Evolutionary conservation across 2,329 filamentous ascomycete species (phyloP).

Genomic region (Fusarium annulatum): DNA sequence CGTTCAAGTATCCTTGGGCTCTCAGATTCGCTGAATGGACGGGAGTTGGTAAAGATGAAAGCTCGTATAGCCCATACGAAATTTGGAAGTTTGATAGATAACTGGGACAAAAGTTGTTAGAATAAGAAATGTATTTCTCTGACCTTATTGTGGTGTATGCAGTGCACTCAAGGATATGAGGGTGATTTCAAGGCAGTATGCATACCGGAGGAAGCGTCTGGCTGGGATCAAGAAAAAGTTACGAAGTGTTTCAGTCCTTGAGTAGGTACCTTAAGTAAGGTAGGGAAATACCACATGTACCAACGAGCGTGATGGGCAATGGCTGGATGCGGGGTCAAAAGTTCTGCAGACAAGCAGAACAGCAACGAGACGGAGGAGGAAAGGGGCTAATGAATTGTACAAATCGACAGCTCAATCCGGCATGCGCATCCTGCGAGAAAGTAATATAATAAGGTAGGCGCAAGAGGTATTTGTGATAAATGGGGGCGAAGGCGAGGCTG

Average conservation of each 20-base stretch:
- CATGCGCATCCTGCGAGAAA: not conserved
- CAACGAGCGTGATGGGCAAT: conserved; percentile 22
- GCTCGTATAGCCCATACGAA: not conserved
- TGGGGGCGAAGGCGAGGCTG: conserved; percentile 16
- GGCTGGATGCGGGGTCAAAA: conserved; percentile 38
- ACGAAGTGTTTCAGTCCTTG: conserved; percentile 31
- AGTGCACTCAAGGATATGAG: not conserved
- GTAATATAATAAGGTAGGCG: not conserved
- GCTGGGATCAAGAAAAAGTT: conserved; percentile 24
- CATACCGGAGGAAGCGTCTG: conserved; percentile 24
- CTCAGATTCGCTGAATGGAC: not conserved
- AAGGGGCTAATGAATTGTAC: conserved; percentile 33
- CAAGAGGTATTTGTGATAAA: conserved; percentile 6
- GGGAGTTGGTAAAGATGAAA: not conserved
- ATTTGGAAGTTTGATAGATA: conserved; percentile 7
- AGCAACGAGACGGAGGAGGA: conserved; percentile 20
- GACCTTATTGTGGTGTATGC: not conserved
- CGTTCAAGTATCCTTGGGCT: not conserved
- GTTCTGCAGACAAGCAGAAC: conserved; percentile 16
- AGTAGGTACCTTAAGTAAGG: not conserved
- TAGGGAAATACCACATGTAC: conserved; percentile 18
- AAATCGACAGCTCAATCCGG: conserved; percentile 17
- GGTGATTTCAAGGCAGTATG: conserved; percentile 2
- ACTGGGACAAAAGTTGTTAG: conserved; percentile 20
- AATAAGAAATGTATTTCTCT: not conserved